Conservation (phyloP, 2,329 filamentous ascomycete species). For the Rhexocercosporidium sp. region DNA sequence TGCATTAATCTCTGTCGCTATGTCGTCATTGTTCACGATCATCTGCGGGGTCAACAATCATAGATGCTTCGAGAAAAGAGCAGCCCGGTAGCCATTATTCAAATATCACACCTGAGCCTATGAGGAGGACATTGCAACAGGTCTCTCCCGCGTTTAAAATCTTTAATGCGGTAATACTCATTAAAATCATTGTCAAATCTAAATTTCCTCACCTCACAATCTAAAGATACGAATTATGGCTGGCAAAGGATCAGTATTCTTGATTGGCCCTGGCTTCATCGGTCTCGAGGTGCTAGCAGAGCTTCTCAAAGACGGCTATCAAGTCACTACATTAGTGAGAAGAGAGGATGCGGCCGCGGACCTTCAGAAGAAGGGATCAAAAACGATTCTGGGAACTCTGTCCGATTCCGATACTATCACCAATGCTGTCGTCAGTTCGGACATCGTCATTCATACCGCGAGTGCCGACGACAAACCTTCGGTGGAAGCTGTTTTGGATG, state of each 20-base stretch:
- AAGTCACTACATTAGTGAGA: slow-evolving; percentile 49
- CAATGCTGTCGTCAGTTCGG: slow-evolving; percentile 41
- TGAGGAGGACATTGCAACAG: too few species aligned
- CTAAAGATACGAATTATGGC: too few species aligned
- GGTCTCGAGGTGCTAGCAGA: slow-evolving; percentile 53
- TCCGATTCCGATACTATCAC: background rate
- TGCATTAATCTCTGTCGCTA: too few species aligned
- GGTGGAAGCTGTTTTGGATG: slow-evolving; percentile 51
- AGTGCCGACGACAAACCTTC: slow-evolving; percentile 54
- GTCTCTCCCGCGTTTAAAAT: too few species aligned
- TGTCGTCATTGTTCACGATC: too few species aligned
- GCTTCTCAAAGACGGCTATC: slow-evolving; percentile 47
- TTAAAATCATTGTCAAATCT: too few species aligned
- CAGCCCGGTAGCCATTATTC: too few species aligned
- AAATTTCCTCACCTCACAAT: too few species aligned
- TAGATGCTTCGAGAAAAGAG: too few species aligned
- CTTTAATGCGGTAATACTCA: too few species aligned
- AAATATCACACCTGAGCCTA: too few species aligned
- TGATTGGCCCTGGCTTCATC: slow-evolving; percentile 54
- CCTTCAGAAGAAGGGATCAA: background rate
- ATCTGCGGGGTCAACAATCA: too few species aligned
- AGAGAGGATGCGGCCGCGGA: slow-evolving; percentile 47
- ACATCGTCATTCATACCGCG: slow-evolving; percentile 55
- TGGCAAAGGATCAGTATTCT: slow-evolving; percentile 44
- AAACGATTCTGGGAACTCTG: background rate